These are phyloP conservation scores for Auriscalpium orientale DNA, from an alignment of 768 basidiomycete species.

Conservation along the genomic window DNA sequence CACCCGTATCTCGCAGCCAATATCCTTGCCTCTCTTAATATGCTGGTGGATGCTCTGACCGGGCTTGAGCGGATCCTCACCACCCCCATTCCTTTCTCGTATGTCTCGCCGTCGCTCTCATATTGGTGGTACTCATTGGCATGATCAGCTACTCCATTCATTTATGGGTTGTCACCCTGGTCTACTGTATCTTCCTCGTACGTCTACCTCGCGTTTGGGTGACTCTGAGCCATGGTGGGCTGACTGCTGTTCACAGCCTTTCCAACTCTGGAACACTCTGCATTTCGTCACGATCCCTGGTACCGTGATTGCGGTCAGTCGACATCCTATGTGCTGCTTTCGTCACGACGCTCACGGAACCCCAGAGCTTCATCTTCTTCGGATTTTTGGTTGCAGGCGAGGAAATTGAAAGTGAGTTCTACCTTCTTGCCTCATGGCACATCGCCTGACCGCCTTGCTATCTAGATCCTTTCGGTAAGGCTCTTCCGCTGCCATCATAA, in stretches of 20 bases:
- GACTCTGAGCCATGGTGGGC: neutral
- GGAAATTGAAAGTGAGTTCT: conserved; percentile 60
- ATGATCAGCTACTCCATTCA: conserved; percentile 53
- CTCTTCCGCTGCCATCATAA: conserved; percentile 2
- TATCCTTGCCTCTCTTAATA: conserved; percentile 41
- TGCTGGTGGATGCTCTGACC: conserved; percentile 58
- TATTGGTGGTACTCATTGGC: neutral
- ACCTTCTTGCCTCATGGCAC: conserved; percentile 1
- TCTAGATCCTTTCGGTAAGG: conserved; percentile 40
- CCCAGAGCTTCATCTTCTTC: conserved; percentile 60
- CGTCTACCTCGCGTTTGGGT: conserved; percentile 9
- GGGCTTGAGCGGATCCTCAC: conserved; percentile 68
- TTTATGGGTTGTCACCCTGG: conserved; percentile 54
- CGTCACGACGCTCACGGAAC: too few relatives aligned
- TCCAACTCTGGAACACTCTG: conserved; percentile 51
- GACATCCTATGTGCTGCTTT: neutral
- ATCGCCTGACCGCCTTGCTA: conserved; percentile 5
- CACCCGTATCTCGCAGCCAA: conserved; percentile 27
- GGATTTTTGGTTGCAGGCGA: conserved; percentile 69
- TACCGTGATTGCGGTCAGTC: conserved; percentile 39
- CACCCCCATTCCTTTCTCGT: conserved; percentile 74
- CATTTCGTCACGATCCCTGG: conserved; percentile 61
- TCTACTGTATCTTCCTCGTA: conserved; percentile 58
- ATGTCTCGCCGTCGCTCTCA: conserved; percentile 14
- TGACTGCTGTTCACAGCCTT: conserved; percentile 36